A percentile compares a stretch with the other conserved stretches of the same genome.
These are phyloP conservation scores for Mrakiaceae sp. DNA, from an alignment of 1,284 basidiomycete species.

Conservation along the genomic window DNA sequence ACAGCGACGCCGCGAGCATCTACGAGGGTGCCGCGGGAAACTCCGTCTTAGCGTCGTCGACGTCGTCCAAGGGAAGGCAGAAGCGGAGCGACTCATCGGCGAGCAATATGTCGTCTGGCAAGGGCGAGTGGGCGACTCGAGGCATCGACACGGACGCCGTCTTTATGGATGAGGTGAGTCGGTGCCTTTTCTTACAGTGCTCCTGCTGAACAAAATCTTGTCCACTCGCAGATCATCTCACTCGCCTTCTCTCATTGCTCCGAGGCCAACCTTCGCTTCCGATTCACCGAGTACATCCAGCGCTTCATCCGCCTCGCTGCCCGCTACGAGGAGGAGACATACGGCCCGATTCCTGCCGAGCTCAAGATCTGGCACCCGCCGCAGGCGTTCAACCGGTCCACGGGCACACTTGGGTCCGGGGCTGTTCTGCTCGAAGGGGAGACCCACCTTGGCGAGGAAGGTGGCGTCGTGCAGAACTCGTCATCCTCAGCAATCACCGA, in stretches of 20 bases:
- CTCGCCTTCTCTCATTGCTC: conserved; percentile 65
- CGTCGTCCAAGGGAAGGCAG: conserved; percentile 10
- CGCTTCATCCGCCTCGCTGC: conserved; percentile 66
- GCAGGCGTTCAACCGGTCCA: conserved; percentile 33
- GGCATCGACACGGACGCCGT: conserved; percentile 24
- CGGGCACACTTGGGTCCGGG: conserved; percentile 25
- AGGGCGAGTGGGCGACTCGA: neutral
- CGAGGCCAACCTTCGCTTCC: conserved; percentile 61
- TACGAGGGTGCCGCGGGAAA: too few relatives aligned
- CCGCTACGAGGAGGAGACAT: conserved; percentile 62
- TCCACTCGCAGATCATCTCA: conserved; percentile 44
- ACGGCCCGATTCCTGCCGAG: conserved; percentile 34
- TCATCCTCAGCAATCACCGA: too few relatives aligned
- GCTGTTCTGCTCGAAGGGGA: conserved; percentile 52
- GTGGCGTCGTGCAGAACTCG: conserved; percentile 36
- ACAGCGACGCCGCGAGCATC: too few relatives aligned
- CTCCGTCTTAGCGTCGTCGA: too few relatives aligned
- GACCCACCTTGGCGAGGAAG: conserved; percentile 45
- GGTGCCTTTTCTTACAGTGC: neutral
- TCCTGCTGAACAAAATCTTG: neutral
- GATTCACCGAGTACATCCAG: conserved; percentile 62
- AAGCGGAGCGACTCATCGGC: conserved; percentile 14
- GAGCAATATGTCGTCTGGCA: neutral
- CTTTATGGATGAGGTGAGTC: conserved; percentile 82
- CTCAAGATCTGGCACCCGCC: conserved; percentile 54